These are phyloP conservation scores for Babesia ovis DNA, from an alignment of 169 alveolate species.

Conservation along the genomic window DNA sequence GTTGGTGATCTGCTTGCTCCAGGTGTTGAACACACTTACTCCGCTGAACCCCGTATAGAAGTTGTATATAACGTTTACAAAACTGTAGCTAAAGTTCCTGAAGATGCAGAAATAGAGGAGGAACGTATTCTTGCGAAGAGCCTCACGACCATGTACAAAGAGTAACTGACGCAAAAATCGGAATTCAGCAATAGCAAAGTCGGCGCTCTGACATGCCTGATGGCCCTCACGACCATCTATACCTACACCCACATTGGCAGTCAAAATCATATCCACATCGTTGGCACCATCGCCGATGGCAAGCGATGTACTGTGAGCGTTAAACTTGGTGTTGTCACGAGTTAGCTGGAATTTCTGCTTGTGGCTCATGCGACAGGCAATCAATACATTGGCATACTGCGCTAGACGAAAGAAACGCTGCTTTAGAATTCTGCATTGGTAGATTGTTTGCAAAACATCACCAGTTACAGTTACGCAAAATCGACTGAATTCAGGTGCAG, in stretches of 20 bases:
- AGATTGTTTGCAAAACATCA: constrained; percentile 73
- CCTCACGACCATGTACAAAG: constrained; percentile 86
- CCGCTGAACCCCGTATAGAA: constrained; percentile 77
- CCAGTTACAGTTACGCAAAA: constrained; percentile 80
- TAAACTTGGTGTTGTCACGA: constrained; percentile 84
- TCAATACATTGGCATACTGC: constrained; percentile 81
- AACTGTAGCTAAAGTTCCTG: constrained; percentile 72
- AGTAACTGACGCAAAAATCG: constrained; percentile 81
- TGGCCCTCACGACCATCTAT: constrained; percentile 95
- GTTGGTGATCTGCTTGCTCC: constrained; percentile 79
- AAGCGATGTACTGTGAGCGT: constrained; percentile 76
- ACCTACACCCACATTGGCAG: constrained; percentile 98
- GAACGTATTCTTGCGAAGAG: constrained; percentile 80
- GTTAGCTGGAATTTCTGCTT: constrained; percentile 95
- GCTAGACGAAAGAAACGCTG: constrained; percentile 64
- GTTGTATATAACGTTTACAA: constrained; percentile 66
- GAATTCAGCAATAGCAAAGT: constrained; percentile 87
- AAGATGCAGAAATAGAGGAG: constrained; percentile 78
- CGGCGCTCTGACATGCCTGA: constrained; percentile 91
- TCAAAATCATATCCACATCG: constrained; percentile 98
- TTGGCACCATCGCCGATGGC: constrained; percentile 99
- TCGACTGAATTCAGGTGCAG: constrained; percentile 52
- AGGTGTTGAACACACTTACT: constrained; percentile 75
- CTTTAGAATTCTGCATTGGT: constrained; percentile 53
- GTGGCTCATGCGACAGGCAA: constrained; percentile 98